Base-by-base conservation (phyloP, 352 stramenopile species). In the Globisporangium spinosum region DNA sequence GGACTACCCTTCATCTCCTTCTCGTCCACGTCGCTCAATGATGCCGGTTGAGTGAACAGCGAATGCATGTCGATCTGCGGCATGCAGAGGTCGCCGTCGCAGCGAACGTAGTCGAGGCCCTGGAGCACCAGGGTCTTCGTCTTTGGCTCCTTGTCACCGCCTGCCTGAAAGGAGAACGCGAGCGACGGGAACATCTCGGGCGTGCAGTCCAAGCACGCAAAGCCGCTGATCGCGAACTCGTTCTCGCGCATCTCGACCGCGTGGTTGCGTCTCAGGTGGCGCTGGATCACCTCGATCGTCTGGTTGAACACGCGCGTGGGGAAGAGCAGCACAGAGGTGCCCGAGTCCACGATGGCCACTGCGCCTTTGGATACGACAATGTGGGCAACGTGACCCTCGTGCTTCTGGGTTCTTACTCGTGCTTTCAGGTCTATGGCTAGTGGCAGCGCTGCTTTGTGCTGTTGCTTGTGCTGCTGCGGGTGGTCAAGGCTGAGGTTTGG, bases 301-400 rank as follows among this genome's bases (percentile, higher is more conserved):
- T 47, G 53, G 25, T 80, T 76, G 67, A 89, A 90, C 0, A 80
- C 71, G 0, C 57, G 67, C 51, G 65, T 62, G 12, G 81, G 81
- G 6, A 91, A 75, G 71, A 91, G 59, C 9, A 91, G 54, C 23
- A 90, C 70, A 49, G 83, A 91, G 1, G 83, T 91, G 45, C 83
- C 83, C 1, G 81, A 90, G 70, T 91, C 83, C 29, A 91, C 73
- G 34, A 91, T 87, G 12, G 75, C 81, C 12, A 82, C 72, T 54
- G 69, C 29, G 58, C 58, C 29, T 65, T 61, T 45, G 58, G 59
- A 65, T 9, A 71, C 22, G 51, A 64, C 20, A 8, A 32, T 15
- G 20, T 22, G 15, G 12, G 17, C 27, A 20, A 17, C 29, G 49
- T 57, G 23, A n/a, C 27, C 10, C 57, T 57, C 22, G 7, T 63